Conservation (phyloP, 129 eudicot species). For the Apium graveolens region DNA sequence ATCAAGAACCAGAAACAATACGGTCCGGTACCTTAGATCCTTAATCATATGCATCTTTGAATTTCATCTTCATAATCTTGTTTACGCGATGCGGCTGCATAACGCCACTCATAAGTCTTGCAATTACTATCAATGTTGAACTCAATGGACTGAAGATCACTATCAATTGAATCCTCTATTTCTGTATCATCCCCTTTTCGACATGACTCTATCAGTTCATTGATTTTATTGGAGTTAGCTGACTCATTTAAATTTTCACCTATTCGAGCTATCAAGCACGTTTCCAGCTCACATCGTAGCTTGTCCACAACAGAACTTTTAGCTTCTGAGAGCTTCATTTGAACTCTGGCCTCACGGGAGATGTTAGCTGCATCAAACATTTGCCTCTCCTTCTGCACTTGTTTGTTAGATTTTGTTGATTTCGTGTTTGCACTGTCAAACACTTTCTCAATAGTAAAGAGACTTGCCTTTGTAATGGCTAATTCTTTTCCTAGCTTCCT, state of each 20-base stretch:
- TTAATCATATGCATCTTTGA: conserved; percentile 66
- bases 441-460: conserved; percentile 30
- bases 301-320: conserved; percentile 47
- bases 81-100: conserved; percentile 11
- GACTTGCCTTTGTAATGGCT: conserved; percentile 41
- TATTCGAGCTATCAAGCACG: conserved; percentile 31
- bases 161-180: conserved; percentile 30
- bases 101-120: conserved; percentile 33
- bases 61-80: conserved; percentile 52
- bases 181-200: conserved; percentile 12
- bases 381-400: conserved; percentile 56
- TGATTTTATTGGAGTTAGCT: not conserved
- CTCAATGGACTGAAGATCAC: conserved; percentile 55
- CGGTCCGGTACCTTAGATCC: conserved; percentile 63
- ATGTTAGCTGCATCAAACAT: conserved; percentile 76
- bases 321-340: conserved; percentile 89
- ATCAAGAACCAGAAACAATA: conserved; percentile 53
- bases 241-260: conserved; percentile 9
- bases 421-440: conserved; percentile 40
- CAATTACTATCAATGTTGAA: conserved; percentile 33
- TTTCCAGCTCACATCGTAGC: conserved; percentile 52
- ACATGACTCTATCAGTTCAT: not conserved
- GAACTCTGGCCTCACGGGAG: conserved; percentile 71
- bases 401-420: conserved; percentile 47
- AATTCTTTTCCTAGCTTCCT: conserved; percentile 74